Evolutionary conservation across 495 filamentous ascomycete species (phyloP).

Genomic region (Aspergillus baeticus): DNA sequence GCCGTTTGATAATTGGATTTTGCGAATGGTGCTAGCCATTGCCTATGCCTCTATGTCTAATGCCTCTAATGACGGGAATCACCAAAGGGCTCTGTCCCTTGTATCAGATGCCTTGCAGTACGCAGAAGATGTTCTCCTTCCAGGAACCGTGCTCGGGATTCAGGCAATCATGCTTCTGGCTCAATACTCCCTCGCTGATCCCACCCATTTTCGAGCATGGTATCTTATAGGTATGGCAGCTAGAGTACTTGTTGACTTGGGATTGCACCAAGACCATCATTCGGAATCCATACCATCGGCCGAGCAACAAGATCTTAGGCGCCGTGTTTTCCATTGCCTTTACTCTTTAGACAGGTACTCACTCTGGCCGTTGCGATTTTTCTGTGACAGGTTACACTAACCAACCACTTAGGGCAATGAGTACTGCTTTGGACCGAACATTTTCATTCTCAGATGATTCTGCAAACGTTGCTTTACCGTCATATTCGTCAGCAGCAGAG

Average conservation of each 20-base stretch:
- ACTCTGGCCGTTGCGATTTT: neutral
- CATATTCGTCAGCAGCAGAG: slow-evolving; percentile 31
- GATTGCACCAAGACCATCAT: slow-evolving; percentile 86
- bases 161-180: slow-evolving; percentile 83
- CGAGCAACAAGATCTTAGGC: slow-evolving; percentile 67
- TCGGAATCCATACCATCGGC: slow-evolving; percentile 58
- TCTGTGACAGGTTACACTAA: slow-evolving; percentile 2
- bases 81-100: slow-evolving; percentile 62
- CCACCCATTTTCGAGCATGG: slow-evolving; percentile 87
- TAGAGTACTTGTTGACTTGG: slow-evolving; percentile 80
- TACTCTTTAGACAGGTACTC: slow-evolving; percentile 75
- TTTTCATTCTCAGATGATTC: slow-evolving; percentile 93
- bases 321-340: slow-evolving; percentile 80
- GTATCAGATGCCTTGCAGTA: slow-evolving; percentile 69
- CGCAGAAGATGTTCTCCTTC: slow-evolving; percentile 76
- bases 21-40: slow-evolving; percentile 87
- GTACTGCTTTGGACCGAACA: slow-evolving; percentile 72
- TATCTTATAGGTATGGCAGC: slow-evolving; percentile 84
- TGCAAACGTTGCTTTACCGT: slow-evolving; percentile 64
- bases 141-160: slow-evolving; percentile 77
- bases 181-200: slow-evolving; percentile 84
- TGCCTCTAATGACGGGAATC: slow-evolving; percentile 60
- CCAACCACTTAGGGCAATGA: slow-evolving; percentile 61
- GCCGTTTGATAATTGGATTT: slow-evolving; percentile 76
- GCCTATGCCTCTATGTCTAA: slow-evolving; percentile 70